Evolutionary conservation across 306 rosid species (phyloP).

Genomic region (Casuarina glauca): DNA sequence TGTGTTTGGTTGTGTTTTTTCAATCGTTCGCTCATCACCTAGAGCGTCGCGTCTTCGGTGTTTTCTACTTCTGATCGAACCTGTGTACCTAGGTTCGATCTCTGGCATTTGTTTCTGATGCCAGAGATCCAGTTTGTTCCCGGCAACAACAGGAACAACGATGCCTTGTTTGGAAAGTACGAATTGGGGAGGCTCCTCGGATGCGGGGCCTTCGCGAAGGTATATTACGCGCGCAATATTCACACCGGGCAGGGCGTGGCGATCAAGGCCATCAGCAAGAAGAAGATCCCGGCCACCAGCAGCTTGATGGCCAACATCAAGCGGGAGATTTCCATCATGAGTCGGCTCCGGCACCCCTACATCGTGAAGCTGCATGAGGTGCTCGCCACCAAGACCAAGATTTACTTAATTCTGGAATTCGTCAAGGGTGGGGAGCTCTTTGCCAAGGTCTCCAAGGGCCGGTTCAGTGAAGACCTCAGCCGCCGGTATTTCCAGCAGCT

Average conservation of each 20-base stretch:
- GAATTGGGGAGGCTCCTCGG: slow-evolving; percentile 67
- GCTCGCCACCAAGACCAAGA: slow-evolving; percentile 62
- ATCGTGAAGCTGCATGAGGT: slow-evolving; percentile 71
- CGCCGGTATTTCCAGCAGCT: slow-evolving; percentile 56
- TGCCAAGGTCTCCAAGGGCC: slow-evolving; percentile 42
- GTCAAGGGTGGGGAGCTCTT: slow-evolving; percentile 74
- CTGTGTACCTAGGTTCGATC: slow-evolving; percentile 31
- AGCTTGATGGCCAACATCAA: slow-evolving; percentile 48
- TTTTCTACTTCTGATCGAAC: neutral
- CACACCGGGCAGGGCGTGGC: slow-evolving; percentile 59
- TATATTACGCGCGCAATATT: slow-evolving; percentile 59
- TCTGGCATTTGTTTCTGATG: slow-evolving; percentile 19
- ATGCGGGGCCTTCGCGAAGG: slow-evolving; percentile 82
- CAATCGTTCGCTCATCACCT: neutral
- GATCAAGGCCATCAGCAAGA: slow-evolving; percentile 63
- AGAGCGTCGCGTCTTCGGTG: neutral
- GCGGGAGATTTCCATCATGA: slow-evolving; percentile 68
- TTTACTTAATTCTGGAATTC: slow-evolving; percentile 65
- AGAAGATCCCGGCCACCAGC: slow-evolving; percentile 34
- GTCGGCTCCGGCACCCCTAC: slow-evolving; percentile 56
- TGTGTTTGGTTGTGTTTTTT: neutral
- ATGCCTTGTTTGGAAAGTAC: slow-evolving; percentile 59
- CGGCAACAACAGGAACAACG: neutral
- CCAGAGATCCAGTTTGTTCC: slow-evolving; percentile 24
- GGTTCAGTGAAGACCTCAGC: slow-evolving; percentile 54